Evolutionary conservation across 2,329 filamentous ascomycete species (phyloP), one percentile per base, ranked within the genome.

Genomic region (Trichoderma atrobrunneum): DNA sequence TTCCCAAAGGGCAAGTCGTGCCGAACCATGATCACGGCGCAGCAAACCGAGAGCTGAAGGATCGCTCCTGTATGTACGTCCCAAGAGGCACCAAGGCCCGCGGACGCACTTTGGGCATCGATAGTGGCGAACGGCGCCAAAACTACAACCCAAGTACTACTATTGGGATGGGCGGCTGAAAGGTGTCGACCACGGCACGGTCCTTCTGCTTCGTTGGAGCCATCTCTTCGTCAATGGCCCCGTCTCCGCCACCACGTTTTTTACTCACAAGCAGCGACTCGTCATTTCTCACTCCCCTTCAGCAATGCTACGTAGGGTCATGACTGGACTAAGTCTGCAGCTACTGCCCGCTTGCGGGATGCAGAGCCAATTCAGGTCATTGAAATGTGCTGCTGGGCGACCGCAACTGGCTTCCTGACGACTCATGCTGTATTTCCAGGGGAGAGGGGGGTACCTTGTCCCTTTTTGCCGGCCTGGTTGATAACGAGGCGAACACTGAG

Each of bases 311-410:
- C 43, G 66, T 54, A 69, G 30, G 66, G 56, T 39, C 43, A 36
- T 54, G 62, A n/a, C 21, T 60, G 56, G 14, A 28, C 70, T 66
- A 72, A 54, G 18, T 12, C 43, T 70, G 68, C 68, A 70, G 48
- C 59, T 63, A 57, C 68, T 32, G 60, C 43, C n/a, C 39, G 28
- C 66, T 21, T 69, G 66, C 57, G n/a, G 51, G 43, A 48, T 69
- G 66, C 48, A 54, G 14, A n/a, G 39, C 36, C 54, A 67, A 26
- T 21, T 67, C 30, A 60, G 54, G 59, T 26, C 48, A 26, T 26
- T 61, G 26, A 54, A 18, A 32, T 62, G 14, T 10, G 26, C 26
- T 28, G 57, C 26, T 51, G 32, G 57, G 57, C 32, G 39, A 30
- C 39, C 32, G 21, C 54, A 51, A 39, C 66, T 34, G 54, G 28